Base-by-base conservation (phyloP, 768 basidiomycete genomes). In the Pulveroboletus sp. region DNA sequence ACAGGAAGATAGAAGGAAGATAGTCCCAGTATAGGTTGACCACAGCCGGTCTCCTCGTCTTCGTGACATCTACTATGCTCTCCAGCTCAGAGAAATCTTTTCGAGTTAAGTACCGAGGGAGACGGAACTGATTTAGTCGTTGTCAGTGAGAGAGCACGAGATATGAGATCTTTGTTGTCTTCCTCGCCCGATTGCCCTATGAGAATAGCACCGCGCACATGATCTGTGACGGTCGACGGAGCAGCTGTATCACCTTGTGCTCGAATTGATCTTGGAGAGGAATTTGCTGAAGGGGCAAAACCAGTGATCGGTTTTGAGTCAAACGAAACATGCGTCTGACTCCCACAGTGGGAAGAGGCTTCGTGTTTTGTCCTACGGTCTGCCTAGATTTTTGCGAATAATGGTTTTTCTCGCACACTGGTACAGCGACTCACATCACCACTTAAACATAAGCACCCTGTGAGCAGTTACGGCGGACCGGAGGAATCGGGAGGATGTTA, bases 1-100 rank as follows among this genome's bases (percentile, higher is more conserved):
- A 97, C 12, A 99, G 73, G 64, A 97, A 93, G 17, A 72, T 72
- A 0, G 95, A 91, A 47, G 87, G 86, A 43, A 98, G 82, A 68
- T 97, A 81, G 66, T 99, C 97, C 97, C 97, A 99, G 69, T 99
- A 95, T 43, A 98, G 79, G 65, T 98, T 97, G 55, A 98, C 95
- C 38, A 87, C 79, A 1, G 95, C 97, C 7, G 98, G 64, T 19
- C 95, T 78, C 46, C 72, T 76, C 2, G 92, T 93, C 9, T 59
- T 66, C 40, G 73, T 66, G 10, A 72, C 67, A 8, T 71, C 75
- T 2, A 72, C 56, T 65, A 5, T 62, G 60, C 67, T 71, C 4
- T 73, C 72, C 20, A 76, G 75, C 10, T 75, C n/a, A n/a, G n/a
- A n/a, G n/a, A n/a, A n/a, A n/a, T n/a, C n/a, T n/a, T n/a, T 31